A percentile compares a stretch with the other conserved stretches of the same genome.
Conservation (phyloP, 495 filamentous ascomycete species). For the Talaromyces nanjingensis region DNA sequence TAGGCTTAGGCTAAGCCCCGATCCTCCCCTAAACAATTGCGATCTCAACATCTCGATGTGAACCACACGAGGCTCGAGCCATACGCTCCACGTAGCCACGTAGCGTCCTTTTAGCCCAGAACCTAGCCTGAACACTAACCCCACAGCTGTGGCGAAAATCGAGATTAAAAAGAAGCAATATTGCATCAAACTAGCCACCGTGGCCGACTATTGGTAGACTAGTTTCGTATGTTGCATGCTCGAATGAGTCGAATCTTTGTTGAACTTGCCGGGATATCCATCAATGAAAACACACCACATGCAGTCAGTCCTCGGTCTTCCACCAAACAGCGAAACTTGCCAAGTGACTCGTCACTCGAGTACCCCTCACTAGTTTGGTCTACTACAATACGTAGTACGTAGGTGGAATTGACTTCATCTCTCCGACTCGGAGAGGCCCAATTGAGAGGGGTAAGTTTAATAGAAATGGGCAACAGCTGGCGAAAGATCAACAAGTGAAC, state of each 20-base stretch:
- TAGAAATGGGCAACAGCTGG: background rate
- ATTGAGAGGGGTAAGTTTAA: background rate
- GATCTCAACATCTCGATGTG: background rate
- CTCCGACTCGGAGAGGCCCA: background rate
- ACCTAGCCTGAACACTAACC: background rate
- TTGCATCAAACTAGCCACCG: background rate
- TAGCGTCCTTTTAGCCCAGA: too few relatives aligned
- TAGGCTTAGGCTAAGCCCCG: background rate
- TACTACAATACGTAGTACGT: background rate
- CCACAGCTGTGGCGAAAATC: constrained; percentile 1
- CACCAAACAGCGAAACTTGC: background rate
- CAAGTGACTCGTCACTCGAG: background rate
- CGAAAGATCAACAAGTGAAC: background rate
- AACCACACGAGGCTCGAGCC: background rate
- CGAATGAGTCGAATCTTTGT: background rate
- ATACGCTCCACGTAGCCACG: background rate
- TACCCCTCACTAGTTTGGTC: background rate
- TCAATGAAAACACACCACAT: background rate
- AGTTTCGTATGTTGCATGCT: background rate
- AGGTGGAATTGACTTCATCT: background rate
- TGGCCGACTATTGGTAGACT: background rate
- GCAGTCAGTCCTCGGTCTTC: background rate
- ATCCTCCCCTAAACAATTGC: background rate
- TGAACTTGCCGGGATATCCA: background rate
- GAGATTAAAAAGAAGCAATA: constrained; percentile 5